Conservation (phyloP, 768 basidiomycete genomes). For the Crucibulum laeve region DNA sequence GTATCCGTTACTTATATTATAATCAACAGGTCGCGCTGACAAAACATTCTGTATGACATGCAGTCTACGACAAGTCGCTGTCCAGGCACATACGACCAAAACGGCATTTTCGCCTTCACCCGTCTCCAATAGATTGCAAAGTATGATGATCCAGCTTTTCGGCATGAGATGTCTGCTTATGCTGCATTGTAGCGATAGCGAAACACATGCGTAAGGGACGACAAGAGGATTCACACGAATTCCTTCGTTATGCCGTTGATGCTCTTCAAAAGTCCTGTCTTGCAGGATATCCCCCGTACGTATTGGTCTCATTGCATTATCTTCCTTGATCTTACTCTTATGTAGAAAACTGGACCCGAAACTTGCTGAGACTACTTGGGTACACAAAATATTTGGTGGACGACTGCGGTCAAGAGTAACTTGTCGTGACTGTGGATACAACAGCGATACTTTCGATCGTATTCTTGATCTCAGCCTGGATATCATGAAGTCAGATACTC, state of each 20-base stretch:
- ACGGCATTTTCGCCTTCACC: constrained; percentile 56
- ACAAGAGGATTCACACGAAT: constrained; percentile 98
- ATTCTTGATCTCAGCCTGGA: constrained; percentile 94
- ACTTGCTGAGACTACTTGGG: constrained; percentile 85
- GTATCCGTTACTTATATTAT: constrained; percentile 5
- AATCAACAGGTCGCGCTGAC: constrained; percentile 31
- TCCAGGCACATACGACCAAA: constrained; percentile 43
- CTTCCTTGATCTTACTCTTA: constrained; percentile 1
- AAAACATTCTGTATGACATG: constrained; percentile 82
- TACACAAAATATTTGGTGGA: constrained; percentile 93
- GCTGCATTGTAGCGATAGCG: constrained; percentile 62
- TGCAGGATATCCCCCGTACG: constrained; percentile 67
- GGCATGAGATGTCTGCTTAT: constrained; percentile 5
- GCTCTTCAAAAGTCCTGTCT: constrained; percentile 84
- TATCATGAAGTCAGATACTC: constrained; percentile 55
- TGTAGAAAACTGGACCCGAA: constrained; percentile 66
- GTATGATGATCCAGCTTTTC: constrained; percentile 34
- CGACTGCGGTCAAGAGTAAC: constrained; percentile 86
- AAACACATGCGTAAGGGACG: constrained; percentile 87
- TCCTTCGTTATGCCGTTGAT: constrained; percentile 91
- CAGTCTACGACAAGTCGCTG: constrained; percentile 52
- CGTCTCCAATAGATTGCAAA: constrained; percentile 65
- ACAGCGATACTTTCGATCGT: constrained; percentile 95
- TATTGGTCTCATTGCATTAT: constrained; percentile 7
- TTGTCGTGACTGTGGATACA: constrained; percentile 75